phyloP scores from a whole-genome alignment of 2,329 filamentous ascomycete genomes.

The Phymatotrichopsis omnivora region DNA sequence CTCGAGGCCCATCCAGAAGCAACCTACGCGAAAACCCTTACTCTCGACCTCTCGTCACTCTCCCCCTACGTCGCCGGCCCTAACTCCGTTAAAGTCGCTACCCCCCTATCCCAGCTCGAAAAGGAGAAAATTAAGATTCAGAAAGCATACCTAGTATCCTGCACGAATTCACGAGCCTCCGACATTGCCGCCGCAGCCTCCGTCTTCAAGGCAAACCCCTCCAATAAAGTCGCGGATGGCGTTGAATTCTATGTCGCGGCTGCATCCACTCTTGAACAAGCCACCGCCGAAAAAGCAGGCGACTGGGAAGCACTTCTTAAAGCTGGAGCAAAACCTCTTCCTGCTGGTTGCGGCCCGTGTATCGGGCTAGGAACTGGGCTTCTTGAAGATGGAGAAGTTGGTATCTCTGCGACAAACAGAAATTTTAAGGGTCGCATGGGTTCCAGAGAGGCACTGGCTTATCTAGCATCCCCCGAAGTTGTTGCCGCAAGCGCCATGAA shows the following conservation, averaged over 20 bases:
- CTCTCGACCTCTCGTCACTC: constrained; percentile 70
- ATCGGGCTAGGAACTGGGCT: constrained; percentile 76
- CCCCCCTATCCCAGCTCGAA: constrained; percentile 63
- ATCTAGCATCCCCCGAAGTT: constrained; percentile 79
- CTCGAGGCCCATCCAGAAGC: constrained; percentile 65
- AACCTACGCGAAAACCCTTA: constrained; percentile 71
- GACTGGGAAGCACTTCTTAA: constrained; percentile 77
- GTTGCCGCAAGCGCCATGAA: constrained; percentile 78
- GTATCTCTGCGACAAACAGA: constrained; percentile 72
- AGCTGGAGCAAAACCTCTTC: constrained; percentile 63
- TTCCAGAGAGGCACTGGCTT: constrained; percentile 65
- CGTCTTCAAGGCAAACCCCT: constrained; percentile 62
- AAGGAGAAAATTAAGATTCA: constrained; percentile 64
- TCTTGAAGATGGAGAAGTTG: constrained; percentile 74
- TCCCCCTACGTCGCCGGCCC: constrained; percentile 78
- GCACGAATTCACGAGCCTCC: constrained; percentile 74
- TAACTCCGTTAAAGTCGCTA: constrained; percentile 82
- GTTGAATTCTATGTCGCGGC: constrained; percentile 87
- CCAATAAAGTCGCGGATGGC: constrained; percentile 52
- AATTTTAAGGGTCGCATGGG: constrained; percentile 94
- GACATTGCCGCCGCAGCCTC: constrained; percentile 73
- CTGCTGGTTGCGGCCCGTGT: constrained; percentile 69
- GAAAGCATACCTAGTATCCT: constrained; percentile 80
- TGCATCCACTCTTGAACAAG: constrained; percentile 68
- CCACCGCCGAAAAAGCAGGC: constrained; percentile 64